Percentiles rank a stretch among this genome's conserved stretches.
These are phyloP conservation scores for Batkoa obscura DNA, from an alignment of 371 early-diverging fungal species.

Conservation along the genomic window DNA sequence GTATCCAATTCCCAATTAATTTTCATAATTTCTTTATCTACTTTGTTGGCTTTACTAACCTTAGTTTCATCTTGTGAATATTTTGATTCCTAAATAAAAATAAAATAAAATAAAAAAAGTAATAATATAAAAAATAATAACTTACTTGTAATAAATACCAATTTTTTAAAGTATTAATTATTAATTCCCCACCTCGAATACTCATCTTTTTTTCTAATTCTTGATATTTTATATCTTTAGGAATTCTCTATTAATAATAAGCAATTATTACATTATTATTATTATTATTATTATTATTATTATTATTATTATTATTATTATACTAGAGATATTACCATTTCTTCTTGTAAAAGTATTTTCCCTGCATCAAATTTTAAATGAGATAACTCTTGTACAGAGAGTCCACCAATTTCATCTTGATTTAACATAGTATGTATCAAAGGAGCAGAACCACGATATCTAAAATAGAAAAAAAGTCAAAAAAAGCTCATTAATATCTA, in stretches of 20 bases:
- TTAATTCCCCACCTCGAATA: slow-evolving; percentile 35
- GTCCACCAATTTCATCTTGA: slow-evolving; percentile 56
- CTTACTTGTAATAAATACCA: slow-evolving; percentile 16
- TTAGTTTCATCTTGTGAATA: no score
- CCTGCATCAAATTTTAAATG: slow-evolving; percentile 68
- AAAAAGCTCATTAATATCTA: no score
- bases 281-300: no score
- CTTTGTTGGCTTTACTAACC: no score
- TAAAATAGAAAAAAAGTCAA: slow-evolving; percentile 8
- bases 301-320: not conserved
- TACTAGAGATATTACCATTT: slow-evolving; percentile 15
- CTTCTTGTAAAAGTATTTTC: slow-evolving; percentile 47
- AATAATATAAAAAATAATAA: slow-evolving; percentile 1
- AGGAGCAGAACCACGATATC: slow-evolving; percentile 84
- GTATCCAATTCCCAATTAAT: no score
- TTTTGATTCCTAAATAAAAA: no score
- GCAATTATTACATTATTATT: not conserved
- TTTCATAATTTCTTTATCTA: no score
- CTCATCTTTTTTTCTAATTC: slow-evolving; percentile 33
- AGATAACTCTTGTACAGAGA: slow-evolving; percentile 72
- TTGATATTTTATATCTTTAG: slow-evolving; percentile 17
- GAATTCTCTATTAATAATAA: not conserved
- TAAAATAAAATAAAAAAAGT: not conserved
- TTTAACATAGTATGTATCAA: slow-evolving; percentile 70
- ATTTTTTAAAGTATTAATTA: slow-evolving; percentile 38